Evolutionary conservation across 2,329 filamentous ascomycete species (phyloP).

Genomic region (Pseudocercospora cruenta): DNA sequence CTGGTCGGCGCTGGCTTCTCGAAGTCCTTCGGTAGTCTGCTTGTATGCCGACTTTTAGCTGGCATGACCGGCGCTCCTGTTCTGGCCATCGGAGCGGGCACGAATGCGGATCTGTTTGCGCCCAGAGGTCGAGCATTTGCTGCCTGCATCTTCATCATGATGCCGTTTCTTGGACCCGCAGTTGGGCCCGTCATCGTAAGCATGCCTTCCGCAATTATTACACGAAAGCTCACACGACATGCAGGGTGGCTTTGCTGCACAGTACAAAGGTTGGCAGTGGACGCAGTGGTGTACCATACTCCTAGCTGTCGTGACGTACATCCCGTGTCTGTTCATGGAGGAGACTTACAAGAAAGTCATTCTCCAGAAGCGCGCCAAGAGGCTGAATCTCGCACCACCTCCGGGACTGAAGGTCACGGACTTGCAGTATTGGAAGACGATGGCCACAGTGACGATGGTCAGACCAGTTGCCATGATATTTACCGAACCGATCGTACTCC

Average conservation of each 20-base stretch:
- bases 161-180: conserved; percentile 46
- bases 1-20: conserved; percentile 37
- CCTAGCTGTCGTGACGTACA: conserved; percentile 43
- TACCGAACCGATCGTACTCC: conserved; percentile 42
- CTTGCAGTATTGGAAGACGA: conserved; percentile 35
- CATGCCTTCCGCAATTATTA: too few species aligned
- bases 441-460: conserved; percentile 38
- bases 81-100: conserved; percentile 49
- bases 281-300: conserved; percentile 51
- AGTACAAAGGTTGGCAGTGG: conserved; percentile 49
- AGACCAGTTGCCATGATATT: conserved; percentile 41
- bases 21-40: conserved; percentile 29
- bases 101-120: conserved; percentile 45
- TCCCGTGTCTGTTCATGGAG: conserved; percentile 47
- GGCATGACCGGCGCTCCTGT: conserved; percentile 44
- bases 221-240: not conserved
- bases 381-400: conserved; percentile 34
- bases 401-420: conserved; percentile 30
- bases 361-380: conserved; percentile 44
- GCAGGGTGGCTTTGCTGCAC: conserved; percentile 46
- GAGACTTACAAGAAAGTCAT: conserved; percentile 62
- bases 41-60: conserved; percentile 50
- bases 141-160: conserved; percentile 44
- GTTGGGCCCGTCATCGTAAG: conserved; percentile 38
- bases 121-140: conserved; percentile 40